phyloP scores from a whole-genome alignment of 768 basidiomycete species.

The Gyrodon lividus region DNA sequence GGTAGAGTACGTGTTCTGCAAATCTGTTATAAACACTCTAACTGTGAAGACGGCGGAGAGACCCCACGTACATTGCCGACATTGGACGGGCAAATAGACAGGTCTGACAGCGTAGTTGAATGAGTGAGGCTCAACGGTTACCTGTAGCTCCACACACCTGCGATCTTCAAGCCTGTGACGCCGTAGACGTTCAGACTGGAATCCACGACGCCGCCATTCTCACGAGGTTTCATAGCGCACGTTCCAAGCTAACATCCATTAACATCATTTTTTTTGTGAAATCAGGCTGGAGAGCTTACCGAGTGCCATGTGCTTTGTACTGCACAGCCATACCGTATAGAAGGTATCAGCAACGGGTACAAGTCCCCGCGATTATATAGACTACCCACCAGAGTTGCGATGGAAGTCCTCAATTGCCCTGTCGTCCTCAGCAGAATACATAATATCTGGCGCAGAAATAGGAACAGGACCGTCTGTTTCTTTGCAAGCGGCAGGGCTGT shows the following conservation, averaged over 20 bases:
- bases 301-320: constrained; percentile 13
- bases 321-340: background rate
- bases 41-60: too few species aligned
- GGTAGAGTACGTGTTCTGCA: constrained; percentile 43
- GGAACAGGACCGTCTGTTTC: constrained; percentile 19
- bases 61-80: constrained; percentile 20
- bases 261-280: background rate
- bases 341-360: background rate
- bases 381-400: constrained; percentile 16
- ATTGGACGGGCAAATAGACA: constrained; percentile 36
- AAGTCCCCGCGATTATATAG: too few species aligned
- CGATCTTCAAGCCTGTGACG: constrained; percentile 56
- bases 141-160: constrained; percentile 36
- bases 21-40: background rate
- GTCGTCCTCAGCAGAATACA: constrained; percentile 36
- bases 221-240: constrained; percentile 65
- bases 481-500: constrained; percentile 27
- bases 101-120: constrained; percentile 21
- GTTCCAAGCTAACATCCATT: constrained; percentile 51
- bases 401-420: constrained; percentile 29
- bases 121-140: background rate
- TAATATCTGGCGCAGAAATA: constrained; percentile 30
- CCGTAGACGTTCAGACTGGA: constrained; percentile 61
- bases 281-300: constrained; percentile 3
- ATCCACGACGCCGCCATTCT: constrained; percentile 63